These are phyloP conservation scores for Coemansia brasiliensis DNA, from an alignment of 192 early-diverging fungal genomes.

Conservation along the genomic window DNA sequence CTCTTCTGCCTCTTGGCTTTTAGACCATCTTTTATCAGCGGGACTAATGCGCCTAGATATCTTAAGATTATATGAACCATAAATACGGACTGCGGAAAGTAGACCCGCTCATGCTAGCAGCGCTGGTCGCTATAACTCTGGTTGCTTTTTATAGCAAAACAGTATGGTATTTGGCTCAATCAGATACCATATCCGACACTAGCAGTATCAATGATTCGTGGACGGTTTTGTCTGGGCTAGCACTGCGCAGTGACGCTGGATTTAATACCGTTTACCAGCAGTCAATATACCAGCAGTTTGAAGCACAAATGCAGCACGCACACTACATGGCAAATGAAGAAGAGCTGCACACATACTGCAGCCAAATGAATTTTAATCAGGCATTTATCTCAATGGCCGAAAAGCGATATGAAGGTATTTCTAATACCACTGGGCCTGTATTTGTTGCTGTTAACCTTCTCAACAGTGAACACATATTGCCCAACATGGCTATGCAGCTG, in stretches of 20 bases:
- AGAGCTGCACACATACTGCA: constrained; percentile 27
- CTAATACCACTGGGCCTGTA: not conserved
- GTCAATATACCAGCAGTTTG: constrained; percentile 4
- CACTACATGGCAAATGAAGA: constrained; percentile 29
- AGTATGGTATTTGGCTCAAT: not conserved
- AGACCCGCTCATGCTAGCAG: not conserved
- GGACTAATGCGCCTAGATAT: no score
- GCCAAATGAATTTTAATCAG: constrained; percentile 16
- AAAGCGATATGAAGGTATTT: constrained; percentile 19
- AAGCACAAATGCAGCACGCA: constrained; percentile 14
- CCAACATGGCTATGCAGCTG: constrained; percentile 45
- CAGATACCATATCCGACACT: not conserved
- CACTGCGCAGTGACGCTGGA: not conserved
- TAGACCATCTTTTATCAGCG: no score
- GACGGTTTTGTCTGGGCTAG: constrained; percentile 9
- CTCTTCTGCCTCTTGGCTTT: no score
- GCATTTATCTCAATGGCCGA: constrained; percentile 16
- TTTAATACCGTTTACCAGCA: not conserved
- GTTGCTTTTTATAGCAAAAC: constrained; percentile 2
- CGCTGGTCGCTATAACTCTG: not conserved
- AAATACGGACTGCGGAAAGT: constrained; percentile 1
- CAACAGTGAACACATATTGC: constrained; percentile 46
- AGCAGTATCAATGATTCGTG: not conserved
- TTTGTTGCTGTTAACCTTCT: constrained; percentile 45
- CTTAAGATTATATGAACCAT: not conserved